A percentile compares a stretch with the other conserved stretches of the same genome.
These are phyloP conservation scores for Saussurea involucrata DNA, from an alignment of 129 eudicot genomes.

Conservation along the genomic window DNA sequence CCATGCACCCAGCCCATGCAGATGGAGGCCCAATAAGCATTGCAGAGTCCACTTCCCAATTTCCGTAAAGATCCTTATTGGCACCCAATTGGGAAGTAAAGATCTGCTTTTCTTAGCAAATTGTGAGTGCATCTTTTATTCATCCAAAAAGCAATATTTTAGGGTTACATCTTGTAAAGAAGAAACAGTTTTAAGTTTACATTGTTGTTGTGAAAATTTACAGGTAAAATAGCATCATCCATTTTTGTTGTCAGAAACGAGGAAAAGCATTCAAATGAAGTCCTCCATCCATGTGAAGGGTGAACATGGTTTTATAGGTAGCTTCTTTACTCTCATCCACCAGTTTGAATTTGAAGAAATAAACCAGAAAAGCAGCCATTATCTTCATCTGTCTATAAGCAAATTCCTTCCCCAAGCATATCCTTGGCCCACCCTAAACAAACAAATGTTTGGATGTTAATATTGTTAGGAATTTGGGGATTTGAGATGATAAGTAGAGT, in stretches of 20 bases:
- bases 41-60: too few species aligned
- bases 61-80: constrained; percentile 75
- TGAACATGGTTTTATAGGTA: constrained; percentile 48
- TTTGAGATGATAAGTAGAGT: too few species aligned
- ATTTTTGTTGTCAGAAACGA: constrained; percentile 15
- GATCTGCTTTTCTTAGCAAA: background rate
- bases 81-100: constrained; percentile 40
- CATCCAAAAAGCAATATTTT: background rate
- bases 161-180: background rate
- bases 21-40: too few species aligned
- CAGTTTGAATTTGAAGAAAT: constrained; percentile 39
- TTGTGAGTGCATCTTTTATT: too few species aligned
- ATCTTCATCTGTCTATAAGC: constrained; percentile 76
- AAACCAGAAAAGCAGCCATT: constrained; percentile 42
- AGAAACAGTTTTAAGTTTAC: too few species aligned
- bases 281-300: constrained; percentile 62
- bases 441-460: constrained; percentile 14
- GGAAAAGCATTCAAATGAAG: constrained; percentile 29
- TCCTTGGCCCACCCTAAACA: constrained; percentile 54
- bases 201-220: background rate
- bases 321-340: constrained; percentile 46
- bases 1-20: too few species aligned
- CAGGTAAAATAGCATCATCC: background rate
- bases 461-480: background rate
- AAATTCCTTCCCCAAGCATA: constrained; percentile 68